Conservation (phyloP, 1,284 basidiomycete species). For the Paramarasmius palmivorus region DNA sequence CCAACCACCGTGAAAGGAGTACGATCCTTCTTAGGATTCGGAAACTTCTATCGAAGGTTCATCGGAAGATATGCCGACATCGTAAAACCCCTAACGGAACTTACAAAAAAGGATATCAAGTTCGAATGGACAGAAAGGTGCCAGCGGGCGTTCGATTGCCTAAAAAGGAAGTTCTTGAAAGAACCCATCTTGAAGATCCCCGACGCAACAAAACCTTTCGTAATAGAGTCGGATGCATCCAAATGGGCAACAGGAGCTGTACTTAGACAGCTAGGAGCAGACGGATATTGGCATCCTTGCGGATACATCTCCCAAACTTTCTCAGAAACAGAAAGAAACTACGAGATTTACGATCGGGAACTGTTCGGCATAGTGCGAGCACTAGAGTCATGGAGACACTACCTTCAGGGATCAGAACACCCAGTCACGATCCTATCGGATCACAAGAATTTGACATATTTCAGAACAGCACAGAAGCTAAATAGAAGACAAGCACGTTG, state of each 20-base stretch:
- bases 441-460: too few relatives aligned
- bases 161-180: background rate
- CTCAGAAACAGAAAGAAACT: background rate
- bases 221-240: background rate
- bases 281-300: background rate
- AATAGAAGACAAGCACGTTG: too few relatives aligned
- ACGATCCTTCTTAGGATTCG: background rate
- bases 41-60: background rate
- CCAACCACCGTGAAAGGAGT: background rate
- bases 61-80: background rate
- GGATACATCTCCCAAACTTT: background rate
- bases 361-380: constrained; percentile 1
- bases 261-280: background rate
- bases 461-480: too few relatives aligned
- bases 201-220: background rate
- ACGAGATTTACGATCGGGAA: background rate
- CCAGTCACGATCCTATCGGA: background rate
- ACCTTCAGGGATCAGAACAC: background rate
- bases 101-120: background rate
- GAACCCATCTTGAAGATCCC: background rate
- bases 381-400: constrained; percentile 15
- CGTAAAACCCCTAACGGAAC: background rate
- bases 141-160: background rate
- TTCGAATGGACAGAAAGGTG: background rate
- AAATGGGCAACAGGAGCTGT: background rate